These are phyloP conservation scores for Psilocybe cubensis DNA, from an alignment of 768 basidiomycete genomes.

Conservation along the genomic window DNA sequence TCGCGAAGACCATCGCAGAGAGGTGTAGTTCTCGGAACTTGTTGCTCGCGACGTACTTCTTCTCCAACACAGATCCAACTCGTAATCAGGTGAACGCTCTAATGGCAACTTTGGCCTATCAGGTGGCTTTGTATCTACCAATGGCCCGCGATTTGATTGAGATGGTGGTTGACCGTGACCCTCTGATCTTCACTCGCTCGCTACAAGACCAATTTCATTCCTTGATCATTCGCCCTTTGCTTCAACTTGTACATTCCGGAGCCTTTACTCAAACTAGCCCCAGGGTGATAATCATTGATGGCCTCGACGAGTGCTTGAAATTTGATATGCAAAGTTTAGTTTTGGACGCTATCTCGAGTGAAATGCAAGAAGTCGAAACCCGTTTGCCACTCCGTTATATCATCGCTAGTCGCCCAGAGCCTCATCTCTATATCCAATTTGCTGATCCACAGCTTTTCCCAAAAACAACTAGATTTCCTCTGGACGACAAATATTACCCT, in stretches of 20 bases:
- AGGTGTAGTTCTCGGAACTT: not conserved
- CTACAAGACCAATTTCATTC: not conserved
- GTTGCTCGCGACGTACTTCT: constrained; percentile 1
- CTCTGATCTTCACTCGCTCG: not conserved
- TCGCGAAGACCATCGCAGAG: constrained; percentile 1
- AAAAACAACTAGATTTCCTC: not conserved
- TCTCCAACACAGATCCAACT: not conserved
- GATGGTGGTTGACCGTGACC: not conserved
- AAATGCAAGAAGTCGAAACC: not conserved
- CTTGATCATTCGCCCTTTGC: not conserved
- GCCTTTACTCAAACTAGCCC: not conserved
- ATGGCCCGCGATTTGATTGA: not conserved
- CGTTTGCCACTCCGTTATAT: not conserved
- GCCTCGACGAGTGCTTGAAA: constrained; percentile 3
- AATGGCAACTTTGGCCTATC: constrained; percentile 2
- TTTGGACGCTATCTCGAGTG: not conserved
- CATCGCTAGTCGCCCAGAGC: constrained; percentile 1
- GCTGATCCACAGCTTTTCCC: not conserved
- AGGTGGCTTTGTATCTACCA: not conserved
- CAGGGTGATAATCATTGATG: not conserved
- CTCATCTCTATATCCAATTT: not conserved
- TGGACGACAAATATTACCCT: constrained; percentile 6
- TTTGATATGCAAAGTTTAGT: not conserved
- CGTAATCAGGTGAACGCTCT: not conserved
- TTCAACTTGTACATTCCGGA: not conserved